Evolutionary conservation across 2,329 filamentous ascomycete species (phyloP).

Genomic region (Incumbomyces lentus): DNA sequence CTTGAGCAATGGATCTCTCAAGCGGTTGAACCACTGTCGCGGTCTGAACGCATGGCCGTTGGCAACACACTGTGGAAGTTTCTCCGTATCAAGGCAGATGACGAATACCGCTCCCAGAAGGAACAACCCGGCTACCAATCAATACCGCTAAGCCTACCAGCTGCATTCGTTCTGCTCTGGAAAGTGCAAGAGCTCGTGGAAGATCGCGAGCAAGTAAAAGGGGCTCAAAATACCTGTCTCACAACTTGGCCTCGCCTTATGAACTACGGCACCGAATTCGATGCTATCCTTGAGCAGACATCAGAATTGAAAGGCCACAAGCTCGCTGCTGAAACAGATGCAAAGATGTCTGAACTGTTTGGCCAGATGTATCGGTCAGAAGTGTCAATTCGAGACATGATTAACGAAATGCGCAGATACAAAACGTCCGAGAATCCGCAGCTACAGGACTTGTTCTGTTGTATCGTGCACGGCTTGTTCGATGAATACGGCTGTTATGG

Average conservation of each 20-base stretch:
- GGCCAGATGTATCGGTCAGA: slow-evolving; percentile 96
- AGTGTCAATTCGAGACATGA: slow-evolving; percentile 73
- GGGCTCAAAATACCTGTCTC: slow-evolving; percentile 77
- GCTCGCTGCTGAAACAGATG: slow-evolving; percentile 67
- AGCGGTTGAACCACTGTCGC: slow-evolving; percentile 24
- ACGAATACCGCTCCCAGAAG: slow-evolving; percentile 66
- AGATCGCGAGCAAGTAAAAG: slow-evolving; percentile 59
- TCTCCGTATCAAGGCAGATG: slow-evolving; percentile 69
- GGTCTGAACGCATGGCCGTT: slow-evolving; percentile 9
- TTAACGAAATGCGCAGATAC: slow-evolving; percentile 73
- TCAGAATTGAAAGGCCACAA: slow-evolving; percentile 64
- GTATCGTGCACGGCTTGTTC: slow-evolving; percentile 96
- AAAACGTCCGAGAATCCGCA: slow-evolving; percentile 74
- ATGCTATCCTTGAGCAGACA: slow-evolving; percentile 82
- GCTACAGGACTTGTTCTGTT: slow-evolving; percentile 91
- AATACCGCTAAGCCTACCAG: slow-evolving; percentile 72
- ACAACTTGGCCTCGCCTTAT: slow-evolving; percentile 88
- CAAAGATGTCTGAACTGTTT: slow-evolving; percentile 93
- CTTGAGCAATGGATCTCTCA: slow-evolving; percentile 69
- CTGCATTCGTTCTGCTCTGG: slow-evolving; percentile 67
- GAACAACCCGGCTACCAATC: slow-evolving; percentile 57
- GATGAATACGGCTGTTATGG: slow-evolving; percentile 94
- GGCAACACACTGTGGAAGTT: slow-evolving; percentile 59
- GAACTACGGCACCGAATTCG: slow-evolving; percentile 88
- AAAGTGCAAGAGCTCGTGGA: slow-evolving; percentile 60